Conservation (phyloP, 441 rosid genomes). For the Breynia disticha region DNA sequence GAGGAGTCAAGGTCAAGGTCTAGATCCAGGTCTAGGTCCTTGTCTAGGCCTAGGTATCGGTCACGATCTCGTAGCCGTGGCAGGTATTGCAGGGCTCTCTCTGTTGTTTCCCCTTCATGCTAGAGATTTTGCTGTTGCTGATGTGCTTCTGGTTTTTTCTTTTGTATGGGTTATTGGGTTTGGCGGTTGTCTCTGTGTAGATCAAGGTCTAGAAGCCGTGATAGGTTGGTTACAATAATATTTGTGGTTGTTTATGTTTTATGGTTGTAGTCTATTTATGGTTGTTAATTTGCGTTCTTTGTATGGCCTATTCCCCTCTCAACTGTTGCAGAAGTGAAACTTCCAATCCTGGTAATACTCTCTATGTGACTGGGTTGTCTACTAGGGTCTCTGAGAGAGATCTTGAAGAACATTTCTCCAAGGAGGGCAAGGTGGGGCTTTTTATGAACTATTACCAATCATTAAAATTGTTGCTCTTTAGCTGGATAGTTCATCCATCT, state of each 20-base stretch:
- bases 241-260: background rate
- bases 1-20: constrained; percentile 42
- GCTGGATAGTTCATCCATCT: background rate
- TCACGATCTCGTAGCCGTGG: constrained; percentile 67
- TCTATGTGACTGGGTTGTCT: constrained; percentile 90
- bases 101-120: constrained; percentile 1
- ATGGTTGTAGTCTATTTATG: background rate
- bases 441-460: too few relatives aligned
- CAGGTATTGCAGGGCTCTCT: constrained; percentile 35
- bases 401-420: constrained; percentile 83
- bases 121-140: background rate
- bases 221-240: constrained; percentile 46
- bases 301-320: background rate
- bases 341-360: constrained; percentile 68
- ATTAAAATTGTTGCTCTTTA: background rate
- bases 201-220: constrained; percentile 81
- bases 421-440: constrained; percentile 85
- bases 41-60: constrained; percentile 45
- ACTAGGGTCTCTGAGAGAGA: constrained; percentile 85
- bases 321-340: constrained; percentile 31
- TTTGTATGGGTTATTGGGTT: constrained; percentile 18
- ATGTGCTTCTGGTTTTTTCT: constrained; percentile 7
- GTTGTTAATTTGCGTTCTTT: background rate
- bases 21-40: too few relatives aligned
- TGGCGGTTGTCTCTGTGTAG: constrained; percentile 21